Evolutionary conservation across 257 asterid genomes (phyloP).

Genomic region (Solanum lycopersicoides): DNA sequence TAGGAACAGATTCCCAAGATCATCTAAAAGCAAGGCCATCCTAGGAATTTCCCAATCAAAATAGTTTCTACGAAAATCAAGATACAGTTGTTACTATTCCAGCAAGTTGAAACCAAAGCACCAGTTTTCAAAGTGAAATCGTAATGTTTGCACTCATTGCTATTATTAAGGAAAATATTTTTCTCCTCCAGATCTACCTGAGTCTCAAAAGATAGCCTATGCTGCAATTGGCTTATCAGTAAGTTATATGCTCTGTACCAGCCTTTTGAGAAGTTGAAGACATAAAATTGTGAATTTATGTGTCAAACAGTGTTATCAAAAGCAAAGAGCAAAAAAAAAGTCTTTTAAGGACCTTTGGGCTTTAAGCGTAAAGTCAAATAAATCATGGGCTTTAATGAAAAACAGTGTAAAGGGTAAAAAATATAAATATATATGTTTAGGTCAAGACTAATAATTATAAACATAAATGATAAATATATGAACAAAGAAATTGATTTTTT

Average conservation of each 20-base stretch:
- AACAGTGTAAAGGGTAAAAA: not conserved
- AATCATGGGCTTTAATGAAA: not conserved
- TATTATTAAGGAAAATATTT: not conserved
- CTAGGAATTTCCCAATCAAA: not conserved
- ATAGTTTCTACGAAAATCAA: not conserved
- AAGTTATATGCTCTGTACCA: not conserved
- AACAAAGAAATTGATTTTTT: not conserved
- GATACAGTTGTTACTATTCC: not conserved
- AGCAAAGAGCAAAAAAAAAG: not conserved
- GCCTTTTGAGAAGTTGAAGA: not conserved
- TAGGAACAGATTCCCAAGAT: not conserved
- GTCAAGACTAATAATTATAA: not conserved
- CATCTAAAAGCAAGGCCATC: not conserved
- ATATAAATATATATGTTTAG: not conserved
- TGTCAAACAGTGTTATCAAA: not conserved
- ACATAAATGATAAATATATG: not conserved
- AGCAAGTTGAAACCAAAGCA: not conserved
- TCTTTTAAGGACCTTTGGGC: not conserved
- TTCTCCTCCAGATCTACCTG: not conserved
- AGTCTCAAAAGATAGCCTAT: not conserved
- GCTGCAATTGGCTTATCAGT: not conserved
- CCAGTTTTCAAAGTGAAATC: not conserved
- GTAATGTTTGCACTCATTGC: not conserved
- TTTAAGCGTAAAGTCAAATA: not conserved
- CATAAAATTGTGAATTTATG: not conserved